These are phyloP conservation scores for Macaranga tanarius DNA, from an alignment of 441 rosid species.

Conservation along the genomic window DNA sequence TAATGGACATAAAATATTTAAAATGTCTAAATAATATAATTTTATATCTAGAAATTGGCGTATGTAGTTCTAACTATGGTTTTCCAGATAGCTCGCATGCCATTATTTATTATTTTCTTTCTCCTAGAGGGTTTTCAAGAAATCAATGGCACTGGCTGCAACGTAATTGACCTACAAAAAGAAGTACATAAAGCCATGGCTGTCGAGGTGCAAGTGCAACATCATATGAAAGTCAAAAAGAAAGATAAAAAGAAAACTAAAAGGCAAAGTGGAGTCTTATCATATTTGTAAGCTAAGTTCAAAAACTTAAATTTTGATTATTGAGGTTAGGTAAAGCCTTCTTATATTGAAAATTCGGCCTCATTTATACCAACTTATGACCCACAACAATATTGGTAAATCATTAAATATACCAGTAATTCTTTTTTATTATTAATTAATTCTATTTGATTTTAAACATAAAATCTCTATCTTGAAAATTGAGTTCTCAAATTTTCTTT, in stretches of 20 bases:
- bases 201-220: not conserved
- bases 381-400: not conserved
- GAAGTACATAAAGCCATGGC: too few relatives aligned
- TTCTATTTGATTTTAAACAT: too few relatives aligned
- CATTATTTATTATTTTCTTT: too few relatives aligned
- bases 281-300: not conserved
- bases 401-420: too few relatives aligned
- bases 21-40: too few relatives aligned
- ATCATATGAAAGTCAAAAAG: not conserved
- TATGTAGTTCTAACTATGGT: too few relatives aligned
- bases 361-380: not conserved
- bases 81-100: too few relatives aligned
- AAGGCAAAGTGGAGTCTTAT: constrained; percentile 2
- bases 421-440: too few relatives aligned
- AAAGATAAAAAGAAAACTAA: not conserved
- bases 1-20: too few relatives aligned
- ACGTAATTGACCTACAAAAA: not conserved
- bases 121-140: not conserved
- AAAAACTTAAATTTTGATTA: not conserved
- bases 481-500: too few relatives aligned
- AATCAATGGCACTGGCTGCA: not conserved
- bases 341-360: constrained; percentile 1
- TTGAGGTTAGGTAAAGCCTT: not conserved
- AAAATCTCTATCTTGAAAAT: too few relatives aligned
- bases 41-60: too few relatives aligned